These are phyloP conservation scores for Ophiostoma perfectum DNA, from an alignment of 2,329 filamentous ascomycete genomes.

Conservation along the genomic window DNA sequence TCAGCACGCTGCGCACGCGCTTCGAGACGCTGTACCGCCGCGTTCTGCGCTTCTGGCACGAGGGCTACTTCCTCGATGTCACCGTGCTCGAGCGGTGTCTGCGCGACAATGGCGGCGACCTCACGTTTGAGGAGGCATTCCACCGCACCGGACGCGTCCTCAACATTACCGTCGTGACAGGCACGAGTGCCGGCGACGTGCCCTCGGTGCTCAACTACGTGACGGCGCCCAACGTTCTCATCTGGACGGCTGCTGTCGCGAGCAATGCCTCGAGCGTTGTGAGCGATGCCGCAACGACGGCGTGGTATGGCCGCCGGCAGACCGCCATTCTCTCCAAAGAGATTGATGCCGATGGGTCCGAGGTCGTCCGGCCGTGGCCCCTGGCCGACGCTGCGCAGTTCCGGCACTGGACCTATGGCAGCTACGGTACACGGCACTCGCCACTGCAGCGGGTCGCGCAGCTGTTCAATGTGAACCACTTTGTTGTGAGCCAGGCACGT, in stretches of 20 bases:
- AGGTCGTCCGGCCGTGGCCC: constrained; percentile 68
- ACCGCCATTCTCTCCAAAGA: constrained; percentile 71
- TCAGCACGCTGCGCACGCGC: constrained; percentile 5
- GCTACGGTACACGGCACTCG: constrained; percentile 58
- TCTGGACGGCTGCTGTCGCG: constrained; percentile 72
- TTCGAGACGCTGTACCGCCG: constrained; percentile 61
- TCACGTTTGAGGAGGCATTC: constrained; percentile 93
- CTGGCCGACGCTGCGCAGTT: constrained; percentile 57
- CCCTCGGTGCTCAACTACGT: constrained; percentile 87
- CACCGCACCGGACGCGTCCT: constrained; percentile 76
- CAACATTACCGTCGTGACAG: constrained; percentile 84
- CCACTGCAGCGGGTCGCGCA: constrained; percentile 68
- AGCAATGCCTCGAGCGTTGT: constrained; percentile 55
- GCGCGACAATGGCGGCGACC: constrained; percentile 74
- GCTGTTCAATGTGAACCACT: constrained; percentile 91
- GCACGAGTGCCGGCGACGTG: constrained; percentile 52
- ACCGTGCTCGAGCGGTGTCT: constrained; percentile 78
- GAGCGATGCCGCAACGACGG: constrained; percentile 32
- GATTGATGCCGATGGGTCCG: constrained; percentile 44
- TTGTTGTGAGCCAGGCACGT: constrained; percentile 85
- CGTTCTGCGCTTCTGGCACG: constrained; percentile 60
- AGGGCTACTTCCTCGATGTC: constrained; percentile 81
- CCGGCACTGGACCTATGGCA: constrained; percentile 58
- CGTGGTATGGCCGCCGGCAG: constrained; percentile 60
- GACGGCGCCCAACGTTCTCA: constrained; percentile 87